Evolutionary conservation across 805 yeast species (phyloP).

Genomic region (Candida patagonica): DNA sequence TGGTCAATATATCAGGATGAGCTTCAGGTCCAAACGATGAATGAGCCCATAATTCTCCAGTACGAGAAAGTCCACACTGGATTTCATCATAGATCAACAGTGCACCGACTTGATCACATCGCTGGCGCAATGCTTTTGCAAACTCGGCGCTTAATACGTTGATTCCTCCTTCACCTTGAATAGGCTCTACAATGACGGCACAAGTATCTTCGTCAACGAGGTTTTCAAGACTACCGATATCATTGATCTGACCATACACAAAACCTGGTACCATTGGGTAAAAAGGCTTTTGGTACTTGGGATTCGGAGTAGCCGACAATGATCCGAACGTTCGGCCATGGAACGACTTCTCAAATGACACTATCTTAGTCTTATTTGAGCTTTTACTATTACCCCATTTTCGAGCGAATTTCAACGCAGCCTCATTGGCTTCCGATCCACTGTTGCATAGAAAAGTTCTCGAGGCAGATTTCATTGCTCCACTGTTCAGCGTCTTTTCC

Average conservation of each 20-base stretch:
- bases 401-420: conserved; percentile 70
- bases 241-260: conserved; percentile 52
- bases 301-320: conserved; percentile 81
- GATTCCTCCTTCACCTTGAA: conserved; percentile 98
- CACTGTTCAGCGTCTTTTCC: conserved; percentile 53
- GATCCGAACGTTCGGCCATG: conserved; percentile 97
- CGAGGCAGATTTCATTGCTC: conserved; percentile 76
- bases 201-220: conserved; percentile 59
- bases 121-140: conserved; percentile 51
- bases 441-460: conserved; percentile 63
- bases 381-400: conserved; percentile 60
- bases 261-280: conserved; percentile 90
- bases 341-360: conserved; percentile 83
- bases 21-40: conserved; percentile 62
- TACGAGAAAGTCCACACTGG: conserved; percentile 92
- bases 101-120: conserved; percentile 63
- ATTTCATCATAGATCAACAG: conserved; percentile 87
- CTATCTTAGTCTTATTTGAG: conserved; percentile 43
- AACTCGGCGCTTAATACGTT: conserved; percentile 57
- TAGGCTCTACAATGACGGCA: conserved; percentile 92
- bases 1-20: conserved; percentile 88
- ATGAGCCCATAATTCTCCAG: conserved; percentile 94
- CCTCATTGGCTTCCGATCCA: conserved; percentile 77
- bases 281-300: conserved; percentile 87
- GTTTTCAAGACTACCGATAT: conserved; percentile 47